Evolutionary conservation across 83 land plant species (phyloP).

Genomic region (Picea abies): DNA sequence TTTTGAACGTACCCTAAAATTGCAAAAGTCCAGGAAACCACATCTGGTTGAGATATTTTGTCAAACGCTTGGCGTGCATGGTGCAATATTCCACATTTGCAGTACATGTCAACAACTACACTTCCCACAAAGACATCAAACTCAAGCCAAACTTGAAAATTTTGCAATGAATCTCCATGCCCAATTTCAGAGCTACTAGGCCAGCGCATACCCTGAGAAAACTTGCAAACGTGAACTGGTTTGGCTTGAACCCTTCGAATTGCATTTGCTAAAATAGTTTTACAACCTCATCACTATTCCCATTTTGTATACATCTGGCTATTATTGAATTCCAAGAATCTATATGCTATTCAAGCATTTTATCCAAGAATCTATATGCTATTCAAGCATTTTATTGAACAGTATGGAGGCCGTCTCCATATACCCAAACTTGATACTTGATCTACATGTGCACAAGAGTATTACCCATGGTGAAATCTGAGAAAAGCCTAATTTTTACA

Average conservation of each 20-base stretch:
- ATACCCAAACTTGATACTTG: conserved; percentile 24
- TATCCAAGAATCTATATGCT: conserved; percentile 16
- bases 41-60: conserved; percentile 41
- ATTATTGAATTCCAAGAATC: conserved; percentile 26
- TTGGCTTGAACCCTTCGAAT: background rate
- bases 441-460: conserved; percentile 24
- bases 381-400: conserved; percentile 1
- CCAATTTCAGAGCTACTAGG: conserved; percentile 25
- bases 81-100: conserved; percentile 37
- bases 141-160: conserved; percentile 19
- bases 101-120: conserved; percentile 45
- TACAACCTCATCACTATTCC: background rate
- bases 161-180: conserved; percentile 21
- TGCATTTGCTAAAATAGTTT: conserved; percentile 5
- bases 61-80: conserved; percentile 46
- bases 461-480: conserved; percentile 21
- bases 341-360: conserved; percentile 4
- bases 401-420: conserved; percentile 14
- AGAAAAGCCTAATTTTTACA: background rate
- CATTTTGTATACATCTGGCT: conserved; percentile 20
- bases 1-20: no score
- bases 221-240: conserved; percentile 22
- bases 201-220: conserved; percentile 45
- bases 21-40: conserved; percentile 55
- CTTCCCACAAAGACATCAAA: conserved; percentile 34